Evolutionary conservation across 2,329 filamentous ascomycete species (phyloP), one percentile per base, ranked within the genome.

Genomic region (Monosporascus sp.): DNA sequence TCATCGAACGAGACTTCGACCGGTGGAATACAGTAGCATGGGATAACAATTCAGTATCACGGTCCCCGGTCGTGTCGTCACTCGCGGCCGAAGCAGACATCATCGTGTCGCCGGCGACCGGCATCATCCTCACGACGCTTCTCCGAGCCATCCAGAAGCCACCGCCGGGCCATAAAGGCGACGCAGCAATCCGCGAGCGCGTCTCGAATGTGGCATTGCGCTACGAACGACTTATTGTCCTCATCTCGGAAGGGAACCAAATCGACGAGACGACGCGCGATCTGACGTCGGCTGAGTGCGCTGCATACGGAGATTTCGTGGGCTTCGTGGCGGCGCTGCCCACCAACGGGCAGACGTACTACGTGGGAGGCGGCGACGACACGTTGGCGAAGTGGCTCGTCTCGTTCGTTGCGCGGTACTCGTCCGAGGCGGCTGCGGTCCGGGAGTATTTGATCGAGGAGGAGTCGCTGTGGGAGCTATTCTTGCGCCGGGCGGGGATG

Each of bases 71-170:
- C 3, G 54, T 62, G 4, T 76, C 74, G 0, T 58, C 70, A 0
- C 67, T 79, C 1, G 70, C 71, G 1, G 70, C 74, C 6, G 87
- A 90, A 66, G 86, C 89, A 3, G 91, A 96, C 61, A 69, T 96
- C 3, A 80, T 87, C 1, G 62, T 92, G 5, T 89, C 89, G 0
- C 83, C 89, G 0, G 76, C 74, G 0, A 83, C 80, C 0, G 90
- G 88, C 0, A 72, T 96, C 3, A 68, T 96, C 1, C 64, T 88
- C 20, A 89, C 89, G 1, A 88, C 82, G 0, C 72, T 92, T 5
- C 82, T 92, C 56, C 83, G 86, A 58, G 77, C 88, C 25, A 87
- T 85, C 44, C 92, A 96, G 62, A 81, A 78, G 48, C 76, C 86
- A 3, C 74, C 91, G 0, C 89, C 89, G 0, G 85, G 86, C 0